Evolutionary conservation across 192 early-diverging fungal genomes (phyloP), one percentile per base, ranked within the genome.

Genomic region (Phlyctochytrium planicorne): DNA sequence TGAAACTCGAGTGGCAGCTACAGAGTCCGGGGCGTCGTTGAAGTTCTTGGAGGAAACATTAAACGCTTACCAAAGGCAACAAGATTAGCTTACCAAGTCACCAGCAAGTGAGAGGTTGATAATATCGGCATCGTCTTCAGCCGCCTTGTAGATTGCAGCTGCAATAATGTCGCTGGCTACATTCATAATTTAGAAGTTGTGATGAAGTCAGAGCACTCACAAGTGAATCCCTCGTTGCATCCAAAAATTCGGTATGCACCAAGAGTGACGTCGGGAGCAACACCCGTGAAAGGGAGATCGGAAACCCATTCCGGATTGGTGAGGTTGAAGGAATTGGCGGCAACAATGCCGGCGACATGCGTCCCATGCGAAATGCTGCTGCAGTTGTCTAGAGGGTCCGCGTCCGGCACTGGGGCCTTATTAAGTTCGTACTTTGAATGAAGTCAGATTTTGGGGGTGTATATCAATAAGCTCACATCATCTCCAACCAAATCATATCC

Each of bases 81-180:
- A 1, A 23, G 81, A 64, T 6, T 87, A 74, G 85, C 83, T 89
- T 17, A 78, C 79, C 63, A 77, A 77, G 20, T 80, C 75, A 3
- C 81, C 88, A 53, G 91, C 94, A 63, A 94, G 73, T 59, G 88
- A 90, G 65, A 94, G 81, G 78, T 89, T 93, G 70, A 96, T 89
- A 40, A 96, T 70, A 61, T 96, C 85, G 74, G 90, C 82, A 0
- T 82, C 76, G 59, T 91, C 91, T 3, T 71, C 63, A 36, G 82
- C 77, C 2, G 93, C 94, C 12, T 73, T 71, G 66, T 87, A 75
- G 72, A 96, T 73, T 12, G 89, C 95, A 60, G 92, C 85, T 71
- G 4, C 86, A 92, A 62, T 87, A 59, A 92, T 91, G 30, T 78
- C 77, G 57, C 88, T 87, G 65, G 78, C 78, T 56, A 37, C 33